Evolutionary conservation across 768 basidiomycete species (phyloP).

Genomic region (Naganishia friedmannii): DNA sequence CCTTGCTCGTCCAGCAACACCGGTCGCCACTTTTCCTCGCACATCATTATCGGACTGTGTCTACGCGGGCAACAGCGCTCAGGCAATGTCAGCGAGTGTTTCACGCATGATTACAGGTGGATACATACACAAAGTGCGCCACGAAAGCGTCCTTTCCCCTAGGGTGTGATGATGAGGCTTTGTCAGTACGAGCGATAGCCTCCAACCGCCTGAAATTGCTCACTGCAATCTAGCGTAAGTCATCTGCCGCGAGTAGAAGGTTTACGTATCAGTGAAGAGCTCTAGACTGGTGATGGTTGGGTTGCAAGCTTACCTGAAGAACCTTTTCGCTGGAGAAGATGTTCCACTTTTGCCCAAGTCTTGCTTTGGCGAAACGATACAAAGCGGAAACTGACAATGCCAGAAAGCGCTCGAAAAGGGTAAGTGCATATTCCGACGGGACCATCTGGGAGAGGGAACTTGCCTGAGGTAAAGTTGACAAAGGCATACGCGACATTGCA

Average conservation of each 20-base stretch:
- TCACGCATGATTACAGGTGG: not conserved
- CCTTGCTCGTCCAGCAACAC: constrained; percentile 17
- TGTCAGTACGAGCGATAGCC: not conserved
- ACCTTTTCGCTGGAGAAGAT: constrained; percentile 51
- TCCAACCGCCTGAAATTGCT: not conserved
- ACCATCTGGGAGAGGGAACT: too few species aligned
- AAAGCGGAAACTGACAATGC: constrained; percentile 34
- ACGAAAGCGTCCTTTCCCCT: constrained; percentile 20
- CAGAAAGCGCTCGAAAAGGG: not conserved
- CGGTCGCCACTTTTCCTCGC: constrained; percentile 21
- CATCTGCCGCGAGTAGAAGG: constrained; percentile 5
- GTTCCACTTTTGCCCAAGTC: constrained; percentile 48
- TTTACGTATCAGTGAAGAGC: not conserved
- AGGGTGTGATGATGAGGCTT: not conserved
- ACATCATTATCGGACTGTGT: constrained; percentile 2
- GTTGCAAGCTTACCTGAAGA: constrained; percentile 40
- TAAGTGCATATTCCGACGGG: too few species aligned
- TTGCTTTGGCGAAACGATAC: constrained; percentile 41
- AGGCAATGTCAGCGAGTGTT: not conserved
- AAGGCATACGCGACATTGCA: constrained; percentile 52
- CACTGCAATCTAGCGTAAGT: constrained; percentile 22
- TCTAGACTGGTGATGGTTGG: not conserved
- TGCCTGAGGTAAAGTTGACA: constrained; percentile 44
- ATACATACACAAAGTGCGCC: constrained; percentile 8
- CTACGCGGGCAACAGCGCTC: not conserved